Base-by-base conservation (phyloP, 2,329 filamentous ascomycete species). In the Pestalotiopsis sp. region DNA sequence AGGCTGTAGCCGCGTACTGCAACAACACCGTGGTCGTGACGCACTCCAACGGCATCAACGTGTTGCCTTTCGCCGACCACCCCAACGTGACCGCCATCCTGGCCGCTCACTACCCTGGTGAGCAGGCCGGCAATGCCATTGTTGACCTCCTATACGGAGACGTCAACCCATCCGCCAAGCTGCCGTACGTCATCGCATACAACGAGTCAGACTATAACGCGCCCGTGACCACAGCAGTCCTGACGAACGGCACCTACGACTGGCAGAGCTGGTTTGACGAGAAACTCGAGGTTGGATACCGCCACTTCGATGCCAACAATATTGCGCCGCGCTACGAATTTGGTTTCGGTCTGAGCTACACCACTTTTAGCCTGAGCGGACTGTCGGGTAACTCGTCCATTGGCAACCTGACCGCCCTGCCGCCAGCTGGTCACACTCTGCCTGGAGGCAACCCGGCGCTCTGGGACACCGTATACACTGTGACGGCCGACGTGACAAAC, bases 151-250 rank as follows among this genome's bases (percentile, higher is more conserved):
- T 92, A 12, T 92, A 89, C 73, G 89, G 90, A 45, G 84, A 83
- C 65, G 83, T 86, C 68, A 89, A 89, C 75, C 89, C 89, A 1
- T 86, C 84, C 59, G 90, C 86, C 69, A 87, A 90, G 75, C 81
- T 90, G 1, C 86, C 89, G 3, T 93, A 93, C 80, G 93, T 91
- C n/a, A 88, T 92, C 73, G 90, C 90, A n/a, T 79, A 82, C 69
- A 84, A 85, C 27, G 86, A 83, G 23, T 81, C 78, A 40, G 82
- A 84, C 78, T 83, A 83, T 77, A 83, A 83, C 60, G 80, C 80
- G 0, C 80, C 81, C 2, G 77, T 78, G 0, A 81, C 78, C 14
- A 82, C 81, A 1, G 75, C 73, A 9, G 70, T 81, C 72, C 77
- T 79, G 72, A 81, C 78, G 56, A 79, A 75, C 1, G 80, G 80